phyloP scores from a whole-genome alignment of 2,329 filamentous ascomycete species.

The Xylariaceae sp. region DNA sequence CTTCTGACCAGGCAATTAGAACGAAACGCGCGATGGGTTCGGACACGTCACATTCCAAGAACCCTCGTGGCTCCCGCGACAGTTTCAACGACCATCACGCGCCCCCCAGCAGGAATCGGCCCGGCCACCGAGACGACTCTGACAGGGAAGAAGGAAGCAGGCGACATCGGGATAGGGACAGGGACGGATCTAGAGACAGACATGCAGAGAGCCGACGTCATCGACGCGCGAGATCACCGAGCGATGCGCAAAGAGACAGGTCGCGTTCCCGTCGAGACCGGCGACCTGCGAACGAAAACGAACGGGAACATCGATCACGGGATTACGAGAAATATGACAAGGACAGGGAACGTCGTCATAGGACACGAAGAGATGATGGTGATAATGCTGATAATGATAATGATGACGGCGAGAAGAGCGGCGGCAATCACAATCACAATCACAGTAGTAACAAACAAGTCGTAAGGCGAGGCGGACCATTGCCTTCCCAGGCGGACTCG shows the following conservation, averaged over 20 bases:
- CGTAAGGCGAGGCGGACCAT: conserved; percentile 41
- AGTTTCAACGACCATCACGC: conserved; percentile 19
- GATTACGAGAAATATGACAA: conserved; percentile 29
- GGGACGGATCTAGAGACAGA: conserved; percentile 23
- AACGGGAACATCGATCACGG: conserved; percentile 32
- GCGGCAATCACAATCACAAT: conserved; percentile 12
- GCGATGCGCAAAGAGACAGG: conserved; percentile 19
- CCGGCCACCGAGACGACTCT: conserved; percentile 17
- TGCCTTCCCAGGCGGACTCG: conserved; percentile 55
- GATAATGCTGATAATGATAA: conserved; percentile 17
- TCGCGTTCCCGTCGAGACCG: conserved; percentile 27
- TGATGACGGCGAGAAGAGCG: conserved; percentile 4
- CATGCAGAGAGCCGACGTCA: conserved; percentile 21
- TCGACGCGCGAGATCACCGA: conserved; percentile 28
- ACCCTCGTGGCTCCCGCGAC: conserved; percentile 8
- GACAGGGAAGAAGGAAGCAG: conserved; percentile 13
- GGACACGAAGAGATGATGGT: conserved; percentile 19
- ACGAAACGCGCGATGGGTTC: conserved; percentile 12
- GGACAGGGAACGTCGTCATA: conserved; percentile 21
- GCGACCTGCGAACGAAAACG: conserved; percentile 24
- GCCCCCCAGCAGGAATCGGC: conserved; percentile 19
- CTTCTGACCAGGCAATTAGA: neutral
- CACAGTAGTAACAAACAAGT: conserved; percentile 26
- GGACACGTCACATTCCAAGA: conserved; percentile 8
- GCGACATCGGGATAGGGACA: conserved; percentile 20